These are phyloP conservation scores for Aspergillus hortae DNA, from an alignment of 2,329 filamentous ascomycete genomes.

Conservation along the genomic window DNA sequence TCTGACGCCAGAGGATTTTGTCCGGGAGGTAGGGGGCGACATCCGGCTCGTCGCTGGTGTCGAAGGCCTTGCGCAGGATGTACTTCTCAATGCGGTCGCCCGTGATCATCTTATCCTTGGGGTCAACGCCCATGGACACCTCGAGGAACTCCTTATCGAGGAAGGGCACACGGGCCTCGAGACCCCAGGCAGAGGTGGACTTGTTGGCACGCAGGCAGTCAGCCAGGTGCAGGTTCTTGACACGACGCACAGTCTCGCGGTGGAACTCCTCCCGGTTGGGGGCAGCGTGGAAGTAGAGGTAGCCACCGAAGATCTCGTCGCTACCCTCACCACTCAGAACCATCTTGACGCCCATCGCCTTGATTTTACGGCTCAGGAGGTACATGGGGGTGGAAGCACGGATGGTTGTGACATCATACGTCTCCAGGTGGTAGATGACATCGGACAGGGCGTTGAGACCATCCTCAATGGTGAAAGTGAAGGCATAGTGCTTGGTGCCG, in stretches of 20 bases:
- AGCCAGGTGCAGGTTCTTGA: constrained; percentile 95
- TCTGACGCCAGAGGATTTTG: constrained; percentile 95
- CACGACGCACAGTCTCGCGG: constrained; percentile 85
- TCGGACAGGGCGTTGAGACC: constrained; percentile 94
- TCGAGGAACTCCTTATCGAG: constrained; percentile 97
- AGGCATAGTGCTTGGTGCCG: constrained; percentile 95
- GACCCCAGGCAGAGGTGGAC: constrained; percentile 95
- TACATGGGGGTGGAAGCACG: constrained; percentile 99
- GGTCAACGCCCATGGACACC: constrained; percentile 88
- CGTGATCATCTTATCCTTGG: constrained; percentile 92
- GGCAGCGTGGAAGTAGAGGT: constrained; percentile 96
- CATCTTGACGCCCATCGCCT: constrained; percentile 99
- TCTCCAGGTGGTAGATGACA: constrained; percentile 97
- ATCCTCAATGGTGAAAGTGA: constrained; percentile 97
- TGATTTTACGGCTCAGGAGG: constrained; percentile 95
- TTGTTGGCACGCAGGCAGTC: constrained; percentile 99
- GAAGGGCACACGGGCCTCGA: constrained; percentile 97
- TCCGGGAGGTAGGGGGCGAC: constrained; percentile 86
- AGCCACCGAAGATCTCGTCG: constrained; percentile 97
- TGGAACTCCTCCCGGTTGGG: constrained; percentile 92
- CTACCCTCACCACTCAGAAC: constrained; percentile 94
- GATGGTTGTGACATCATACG: constrained; percentile 97
- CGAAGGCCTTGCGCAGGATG: constrained; percentile 95
- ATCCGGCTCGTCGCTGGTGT: constrained; percentile 81
- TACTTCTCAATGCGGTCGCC: constrained; percentile 92